phyloP scores from a whole-genome alignment of 768 basidiomycete species.

The button mushroom (Agaricus bisporus) region DNA sequence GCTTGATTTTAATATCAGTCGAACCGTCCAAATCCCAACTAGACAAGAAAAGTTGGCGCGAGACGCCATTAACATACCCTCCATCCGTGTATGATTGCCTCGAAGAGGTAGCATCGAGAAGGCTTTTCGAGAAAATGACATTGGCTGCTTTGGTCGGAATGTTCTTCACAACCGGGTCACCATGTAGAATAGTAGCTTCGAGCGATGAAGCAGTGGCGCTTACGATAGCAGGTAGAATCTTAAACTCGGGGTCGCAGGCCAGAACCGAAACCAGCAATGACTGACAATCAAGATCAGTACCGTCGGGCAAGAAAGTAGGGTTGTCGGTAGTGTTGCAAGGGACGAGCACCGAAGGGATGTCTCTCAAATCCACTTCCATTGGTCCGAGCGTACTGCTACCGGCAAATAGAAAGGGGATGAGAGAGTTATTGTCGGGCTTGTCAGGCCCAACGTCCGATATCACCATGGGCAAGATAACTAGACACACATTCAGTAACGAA shows the following conservation, averaged over 20 bases:
- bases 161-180: too few species aligned
- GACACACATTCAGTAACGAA: background rate
- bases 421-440: background rate
- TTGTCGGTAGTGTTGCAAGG: background rate
- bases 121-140: slow-evolving; percentile 1
- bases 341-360: background rate
- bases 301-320: too few species aligned
- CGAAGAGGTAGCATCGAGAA: background rate
- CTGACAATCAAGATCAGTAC: background rate
- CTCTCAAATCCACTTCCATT: too few species aligned
- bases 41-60: background rate
- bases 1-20: background rate
- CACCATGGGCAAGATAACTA: slow-evolving; percentile 3
- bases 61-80: background rate
- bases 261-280: background rate
- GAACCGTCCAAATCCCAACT: background rate
- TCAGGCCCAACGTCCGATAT: background rate
- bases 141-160: background rate
- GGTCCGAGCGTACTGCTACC: background rate
- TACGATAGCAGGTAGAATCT: slow-evolving; percentile 3
- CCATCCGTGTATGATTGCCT: background rate
- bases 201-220: background rate
- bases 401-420: slow-evolving; percentile 1
- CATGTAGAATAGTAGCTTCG: background rate
- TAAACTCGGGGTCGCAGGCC: background rate